Conservation (phyloP, 495 filamentous ascomycete genomes). For the Hypoxylon rickii region DNA sequence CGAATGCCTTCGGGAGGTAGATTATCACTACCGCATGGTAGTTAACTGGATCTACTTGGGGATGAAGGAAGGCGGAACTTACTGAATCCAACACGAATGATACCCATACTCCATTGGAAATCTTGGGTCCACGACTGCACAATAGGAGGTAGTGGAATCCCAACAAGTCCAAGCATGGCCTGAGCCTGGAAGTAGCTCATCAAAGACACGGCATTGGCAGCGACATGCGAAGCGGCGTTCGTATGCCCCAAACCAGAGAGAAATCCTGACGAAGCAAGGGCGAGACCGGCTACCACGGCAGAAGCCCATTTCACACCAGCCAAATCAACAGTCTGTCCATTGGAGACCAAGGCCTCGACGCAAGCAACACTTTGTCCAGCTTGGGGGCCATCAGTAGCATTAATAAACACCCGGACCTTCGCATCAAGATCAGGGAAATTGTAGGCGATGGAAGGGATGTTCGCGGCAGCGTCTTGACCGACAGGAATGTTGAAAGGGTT, state of each 20-base stretch:
- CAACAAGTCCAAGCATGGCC: conserved; percentile 87
- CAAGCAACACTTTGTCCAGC: conserved; percentile 73
- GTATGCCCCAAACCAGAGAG: conserved; percentile 85
- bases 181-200: conserved; percentile 96
- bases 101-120: conserved; percentile 98
- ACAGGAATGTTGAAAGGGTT: conserved; percentile 69
- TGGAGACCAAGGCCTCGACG: conserved; percentile 85
- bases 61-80: conserved; percentile 2
- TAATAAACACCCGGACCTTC: conserved; percentile 81
- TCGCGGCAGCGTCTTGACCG: conserved; percentile 54
- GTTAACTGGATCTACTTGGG: conserved; percentile 40
- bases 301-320: conserved; percentile 89
- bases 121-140: conserved; percentile 96
- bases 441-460: conserved; percentile 85
- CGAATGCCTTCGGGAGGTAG: neutral
- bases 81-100: conserved; percentile 73
- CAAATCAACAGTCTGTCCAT: conserved; percentile 90
- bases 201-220: conserved; percentile 87
- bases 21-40: conserved; percentile 48
- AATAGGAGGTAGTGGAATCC: conserved; percentile 83
- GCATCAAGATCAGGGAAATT: conserved; percentile 92
- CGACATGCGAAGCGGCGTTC: conserved; percentile 94
- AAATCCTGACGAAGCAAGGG: conserved; percentile 79
- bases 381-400: conserved; percentile 59
- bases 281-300: conserved; percentile 84